Percentiles rank a stretch among this genome's conserved stretches.
phyloP scores from a whole-genome alignment of 306 rosid species.

The barrel medic (Medicago truncatula) region MtrunA17r5.0-ANR NC_053047.1:3459001-3459500 shows the following conservation, averaged over 20 bases:
- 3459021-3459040: not conserved
- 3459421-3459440: constrained; percentile 94
- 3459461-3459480: constrained; percentile 94
- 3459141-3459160: not conserved
- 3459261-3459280: too few relatives aligned
- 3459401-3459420: constrained; percentile 94
- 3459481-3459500: constrained; percentile 97
- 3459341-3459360: constrained; percentile 85
- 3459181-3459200: not conserved
- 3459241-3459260: too few relatives aligned
- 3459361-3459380: constrained; percentile 98
- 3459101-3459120: not conserved
- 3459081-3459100: not conserved
- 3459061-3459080: too few relatives aligned
- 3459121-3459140: not conserved
- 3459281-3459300: constrained; percentile 62
- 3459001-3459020: constrained; percentile 7
- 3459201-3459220: not conserved
- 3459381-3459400: constrained; percentile 98
- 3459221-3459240: not conserved
- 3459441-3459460: constrained; percentile 88
- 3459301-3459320: constrained; percentile 77
- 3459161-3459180: not conserved
- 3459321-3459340: constrained; percentile 77
- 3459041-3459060: not conserved